Evolutionary conservation across 257 asterid genomes (phyloP).

Genomic region (Verbena officinalis): DNA sequence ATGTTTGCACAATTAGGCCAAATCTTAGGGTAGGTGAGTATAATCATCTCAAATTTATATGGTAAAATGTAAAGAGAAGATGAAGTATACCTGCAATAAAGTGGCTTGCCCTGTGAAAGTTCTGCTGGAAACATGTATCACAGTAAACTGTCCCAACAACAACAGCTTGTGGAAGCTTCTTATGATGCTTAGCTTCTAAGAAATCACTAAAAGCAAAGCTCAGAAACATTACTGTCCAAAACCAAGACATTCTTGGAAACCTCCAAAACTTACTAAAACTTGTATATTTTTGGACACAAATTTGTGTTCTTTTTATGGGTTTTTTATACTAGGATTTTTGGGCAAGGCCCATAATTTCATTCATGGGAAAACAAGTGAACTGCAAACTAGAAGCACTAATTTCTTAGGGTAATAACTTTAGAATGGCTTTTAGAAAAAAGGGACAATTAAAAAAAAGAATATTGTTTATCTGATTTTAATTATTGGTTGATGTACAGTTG

Average conservation of each 20-base stretch:
- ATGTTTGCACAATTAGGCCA: too few relatives aligned
- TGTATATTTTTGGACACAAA: not conserved
- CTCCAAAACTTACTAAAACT: not conserved
- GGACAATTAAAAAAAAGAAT: not conserved
- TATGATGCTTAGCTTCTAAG: conserved; percentile 46
- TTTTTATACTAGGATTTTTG: conserved; percentile 27
- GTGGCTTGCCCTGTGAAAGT: conserved; percentile 41
- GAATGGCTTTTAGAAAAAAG: too few relatives aligned
- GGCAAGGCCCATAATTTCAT: conserved; percentile 22
- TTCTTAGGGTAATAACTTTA: conserved; percentile 13
- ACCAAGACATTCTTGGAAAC: conserved; percentile 39
- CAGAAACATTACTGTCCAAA: conserved; percentile 45
- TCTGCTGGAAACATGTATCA: conserved; percentile 64
- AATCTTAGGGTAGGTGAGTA: too few relatives aligned
- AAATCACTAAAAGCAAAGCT: conserved; percentile 23
- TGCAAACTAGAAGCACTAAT: conserved; percentile 39
- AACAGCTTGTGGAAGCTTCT: conserved; percentile 55
- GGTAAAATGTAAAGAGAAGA: not conserved
- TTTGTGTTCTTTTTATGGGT: conserved; percentile 14
- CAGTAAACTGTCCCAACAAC: conserved; percentile 80
- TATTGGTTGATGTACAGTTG: conserved; percentile 41
- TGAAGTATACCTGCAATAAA: conserved; percentile 63
- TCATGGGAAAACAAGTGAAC: conserved; percentile 52
- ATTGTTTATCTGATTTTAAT: not conserved
- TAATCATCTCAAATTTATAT: too few relatives aligned